phyloP scores from a whole-genome alignment of 305 asterid genomes.

The Ruellia speciosa region DNA sequence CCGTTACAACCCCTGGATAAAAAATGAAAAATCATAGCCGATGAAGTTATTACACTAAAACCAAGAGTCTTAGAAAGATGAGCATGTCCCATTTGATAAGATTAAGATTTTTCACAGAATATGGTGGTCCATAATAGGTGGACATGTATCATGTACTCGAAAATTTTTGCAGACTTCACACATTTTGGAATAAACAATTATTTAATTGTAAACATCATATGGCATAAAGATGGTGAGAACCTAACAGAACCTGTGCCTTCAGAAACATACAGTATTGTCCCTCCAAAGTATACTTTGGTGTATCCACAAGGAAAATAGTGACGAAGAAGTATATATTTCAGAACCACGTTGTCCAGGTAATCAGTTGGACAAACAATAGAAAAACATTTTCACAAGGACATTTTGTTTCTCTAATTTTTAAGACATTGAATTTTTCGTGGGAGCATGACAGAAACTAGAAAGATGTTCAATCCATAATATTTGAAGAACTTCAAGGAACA shows the following conservation, averaged over 20 bases:
- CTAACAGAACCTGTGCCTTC: neutral
- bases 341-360: conserved; percentile 11
- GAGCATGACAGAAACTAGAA: too few relatives aligned
- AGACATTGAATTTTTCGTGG: too few relatives aligned
- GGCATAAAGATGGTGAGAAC: neutral
- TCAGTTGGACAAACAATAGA: neutral
- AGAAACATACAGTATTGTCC: conserved; percentile 6
- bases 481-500: too few relatives aligned
- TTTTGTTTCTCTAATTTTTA: too few relatives aligned
- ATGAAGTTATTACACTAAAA: conserved; percentile 3
- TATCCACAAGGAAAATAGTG: neutral
- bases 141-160: conserved; percentile 9
- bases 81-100: neutral
- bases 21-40: conserved; percentile 16
- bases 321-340: neutral
- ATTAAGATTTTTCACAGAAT: conserved; percentile 12
- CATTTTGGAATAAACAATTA: neutral
- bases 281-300: neutral
- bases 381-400: too few relatives aligned
- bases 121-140: conserved; percentile 8
- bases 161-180: conserved; percentile 6
- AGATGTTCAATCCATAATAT: too few relatives aligned
- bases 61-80: neutral
- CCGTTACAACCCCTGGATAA: too few relatives aligned
- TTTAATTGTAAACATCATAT: neutral